Base-by-base conservation (phyloP, 2,329 filamentous ascomycete species). In the Penicillium sp. region DNA sequence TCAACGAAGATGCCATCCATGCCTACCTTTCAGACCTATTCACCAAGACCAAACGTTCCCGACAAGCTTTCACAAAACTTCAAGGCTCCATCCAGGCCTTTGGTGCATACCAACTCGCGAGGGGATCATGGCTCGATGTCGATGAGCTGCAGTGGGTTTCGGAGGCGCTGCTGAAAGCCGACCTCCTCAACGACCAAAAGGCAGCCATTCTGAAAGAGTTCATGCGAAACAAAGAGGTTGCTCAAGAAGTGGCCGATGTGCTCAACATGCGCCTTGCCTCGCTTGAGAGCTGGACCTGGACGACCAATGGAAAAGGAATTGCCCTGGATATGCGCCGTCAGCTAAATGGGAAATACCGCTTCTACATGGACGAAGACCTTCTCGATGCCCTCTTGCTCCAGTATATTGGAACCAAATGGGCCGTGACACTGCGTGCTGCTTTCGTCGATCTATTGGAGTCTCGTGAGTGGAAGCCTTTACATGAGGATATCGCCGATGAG, bases 331-430 rank as follows among this genome's bases (percentile, higher is more conserved):
- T 80, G 73, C 75, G 81, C 34, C 76, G 79, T 7, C 79, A 83
- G 48, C 63, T 84, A 34, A 84, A 83, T 58, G 81, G 81, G 3
- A 81, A 82, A 55, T 86, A 86, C 62, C 75, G 83, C 2, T 79
- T 85, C 24, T 84, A 78, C 62, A 82, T 83, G 74, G 81, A 85
- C 46, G 81, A 83, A 59, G 83, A 86, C 56, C 71, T 83, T 18
- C 75, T 84, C 7, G 79, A 84, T 59, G 78, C 79, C 1, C 75
- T 85, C 7, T 73, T 85, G 22, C 66, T 84, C 3, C 80, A 84
- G 42, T 82, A 78, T 56, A 73, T 85, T 34, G 82, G 81, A 5
- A 67, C 80, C 4, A 76, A 75, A 46, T 83, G 80, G 77, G 74
- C 78, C 2, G 74, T 81, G 4, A 68, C 74, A 32, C 72, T 84